Percentiles rank a stretch among this genome's conserved stretches.
Evolutionary conservation across 345 rosid genomes (phyloP).

Genomic region (Populus tremula): DNA sequence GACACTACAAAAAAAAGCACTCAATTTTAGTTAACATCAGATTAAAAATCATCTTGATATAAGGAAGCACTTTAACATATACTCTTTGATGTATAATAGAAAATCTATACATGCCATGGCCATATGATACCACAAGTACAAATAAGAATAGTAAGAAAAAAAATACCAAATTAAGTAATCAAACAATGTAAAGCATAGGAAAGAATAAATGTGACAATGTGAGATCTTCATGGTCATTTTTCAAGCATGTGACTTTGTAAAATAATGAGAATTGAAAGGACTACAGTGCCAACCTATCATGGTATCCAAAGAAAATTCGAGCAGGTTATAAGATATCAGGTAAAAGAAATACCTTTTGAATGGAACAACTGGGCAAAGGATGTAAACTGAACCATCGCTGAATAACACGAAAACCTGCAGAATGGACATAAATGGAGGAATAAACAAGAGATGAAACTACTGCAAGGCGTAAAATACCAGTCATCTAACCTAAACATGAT

Average conservation of each 20-base stretch:
- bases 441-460: constrained; percentile 2
- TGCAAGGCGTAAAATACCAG: background rate
- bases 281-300: background rate
- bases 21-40: constrained; percentile 14
- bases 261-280: background rate
- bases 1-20: constrained; percentile 46
- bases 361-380: constrained; percentile 88
- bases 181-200: background rate
- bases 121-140: background rate
- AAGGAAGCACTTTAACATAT: background rate
- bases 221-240: background rate
- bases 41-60: background rate
- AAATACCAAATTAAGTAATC: background rate
- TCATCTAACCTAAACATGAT: background rate
- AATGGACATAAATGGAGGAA: background rate
- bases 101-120: background rate
- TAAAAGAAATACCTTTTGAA: constrained; percentile 67
- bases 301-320: background rate
- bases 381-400: constrained; percentile 77
- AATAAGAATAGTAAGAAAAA: background rate
- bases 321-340: background rate
- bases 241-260: constrained; percentile 8
- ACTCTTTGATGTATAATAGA: background rate
- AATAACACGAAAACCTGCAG: constrained; percentile 83
- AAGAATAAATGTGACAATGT: background rate